These are phyloP conservation scores for Dryadomyces quercus-mongolicae DNA, from an alignment of 2,329 filamentous ascomycete genomes.

Conservation along the genomic window DNA sequence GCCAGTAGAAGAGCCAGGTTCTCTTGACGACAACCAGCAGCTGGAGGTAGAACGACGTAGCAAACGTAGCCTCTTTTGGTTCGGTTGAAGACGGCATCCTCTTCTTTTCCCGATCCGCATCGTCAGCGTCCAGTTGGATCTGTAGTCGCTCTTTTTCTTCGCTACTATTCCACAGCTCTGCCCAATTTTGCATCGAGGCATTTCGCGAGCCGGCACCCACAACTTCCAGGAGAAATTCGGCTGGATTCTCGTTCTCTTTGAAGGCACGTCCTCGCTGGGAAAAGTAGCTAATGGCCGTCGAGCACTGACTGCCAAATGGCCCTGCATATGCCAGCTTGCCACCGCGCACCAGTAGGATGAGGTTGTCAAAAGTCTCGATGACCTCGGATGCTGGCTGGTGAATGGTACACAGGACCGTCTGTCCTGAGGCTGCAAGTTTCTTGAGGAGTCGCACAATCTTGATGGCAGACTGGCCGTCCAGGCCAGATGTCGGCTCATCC, in stretches of 20 bases:
- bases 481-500: slow-evolving; percentile 86
- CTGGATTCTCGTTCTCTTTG: neutral
- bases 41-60: slow-evolving; percentile 59
- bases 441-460: slow-evolving; percentile 65
- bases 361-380: neutral
- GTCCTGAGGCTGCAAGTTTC: slow-evolving; percentile 9
- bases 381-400: slow-evolving; percentile 2
- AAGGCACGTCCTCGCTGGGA: neutral
- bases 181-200: slow-evolving; percentile 44
- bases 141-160: neutral
- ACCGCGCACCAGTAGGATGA: neutral
- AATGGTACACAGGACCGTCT: slow-evolving; percentile 2
- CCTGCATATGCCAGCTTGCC: neutral
- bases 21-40: slow-evolving; percentile 55
- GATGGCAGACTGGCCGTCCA: slow-evolving; percentile 89
- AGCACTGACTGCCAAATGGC: neutral
- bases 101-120: slow-evolving; percentile 40
- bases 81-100: slow-evolving; percentile 19
- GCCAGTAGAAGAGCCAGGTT: slow-evolving; percentile 76
- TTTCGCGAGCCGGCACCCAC: slow-evolving; percentile 26
- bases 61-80: slow-evolving; percentile 40
- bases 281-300: neutral
- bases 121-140: neutral
- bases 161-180: slow-evolving; percentile 46
- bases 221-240: slow-evolving; percentile 1